Percentiles rank a stretch among this genome's conserved stretches.
Conservation (phyloP, 768 basidiomycete genomes). For the Lentinus tigrinus region DNA sequence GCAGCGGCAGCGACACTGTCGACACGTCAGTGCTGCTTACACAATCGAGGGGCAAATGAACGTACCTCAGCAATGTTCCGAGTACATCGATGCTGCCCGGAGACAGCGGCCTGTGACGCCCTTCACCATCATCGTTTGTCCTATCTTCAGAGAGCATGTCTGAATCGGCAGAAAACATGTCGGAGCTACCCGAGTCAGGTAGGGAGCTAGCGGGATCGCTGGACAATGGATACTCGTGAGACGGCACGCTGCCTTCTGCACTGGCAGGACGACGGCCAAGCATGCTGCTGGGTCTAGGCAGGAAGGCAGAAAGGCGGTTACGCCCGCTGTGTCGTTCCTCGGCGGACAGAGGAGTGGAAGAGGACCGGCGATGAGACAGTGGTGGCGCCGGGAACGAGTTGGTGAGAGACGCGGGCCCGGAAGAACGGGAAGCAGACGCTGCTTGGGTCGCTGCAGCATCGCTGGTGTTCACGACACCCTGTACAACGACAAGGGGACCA, state of each 20-base stretch:
- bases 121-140: slow-evolving; percentile 15
- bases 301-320: slow-evolving; percentile 37
- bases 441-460: slow-evolving; percentile 40
- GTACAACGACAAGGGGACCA: slow-evolving; percentile 79
- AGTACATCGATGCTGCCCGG: slow-evolving; percentile 80
- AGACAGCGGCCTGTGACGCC: slow-evolving; percentile 44
- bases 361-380: slow-evolving; percentile 32
- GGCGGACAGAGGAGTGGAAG: slow-evolving; percentile 23
- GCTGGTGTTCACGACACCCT: slow-evolving; percentile 79
- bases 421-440: slow-evolving; percentile 15
- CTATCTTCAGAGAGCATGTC: slow-evolving; percentile 8
- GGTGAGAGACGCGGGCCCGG: slow-evolving; percentile 10
- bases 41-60: slow-evolving; percentile 10
- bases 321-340: slow-evolving; percentile 33
- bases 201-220: not conserved
- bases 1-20: slow-evolving; percentile 81
- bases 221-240: not conserved
- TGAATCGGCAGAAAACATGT: not conserved
- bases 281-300: slow-evolving; percentile 38
- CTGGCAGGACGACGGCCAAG: slow-evolving; percentile 10
- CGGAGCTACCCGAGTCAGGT: not conserved
- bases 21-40: not conserved
- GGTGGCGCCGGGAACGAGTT: slow-evolving; percentile 12
- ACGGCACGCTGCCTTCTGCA: slow-evolving; percentile 6
- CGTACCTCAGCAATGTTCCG: slow-evolving; percentile 78